Evolutionary conservation across 176 grass and related monocot genomes (phyloP), one percentile per base, ranked within the genome.

Genomic region (Zoysia pacifica): DNA sequence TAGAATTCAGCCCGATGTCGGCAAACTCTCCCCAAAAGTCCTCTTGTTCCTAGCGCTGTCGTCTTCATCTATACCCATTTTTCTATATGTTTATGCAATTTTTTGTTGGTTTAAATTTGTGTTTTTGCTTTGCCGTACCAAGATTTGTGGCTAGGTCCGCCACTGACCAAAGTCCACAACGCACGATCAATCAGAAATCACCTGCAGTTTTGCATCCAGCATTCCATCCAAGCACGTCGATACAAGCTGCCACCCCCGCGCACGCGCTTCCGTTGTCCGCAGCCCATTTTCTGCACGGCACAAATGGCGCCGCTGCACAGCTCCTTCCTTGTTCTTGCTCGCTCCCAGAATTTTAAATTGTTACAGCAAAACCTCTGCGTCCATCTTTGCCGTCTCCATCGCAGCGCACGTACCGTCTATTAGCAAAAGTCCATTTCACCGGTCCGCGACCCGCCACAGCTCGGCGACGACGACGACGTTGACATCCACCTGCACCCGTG

Each of bases 311-410:
- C 2, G 14, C 44, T 70, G 68, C 39, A 8, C 52, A 44, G 18
- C 40, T 15, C 48, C 12, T 66, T 44, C 19, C 3, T 42, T 38
- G 6, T 18, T 42, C 9, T 41, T 78, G 45, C 52, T 0, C 6
- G 28, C 28, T 28, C 28, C 52, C 38, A 58, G 7, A 12, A 18
- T 18, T 15, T 18, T 43, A 43, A 43, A 28, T 28, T 44, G 18
- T 60, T 18, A 13, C 11, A 16, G 18, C 41, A 60, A 70, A 60
- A 45, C 40, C 72, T 15, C 59, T 60, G 52, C 62, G 2, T 35
- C 3, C 40, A 62, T 47, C 73, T 14, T 79, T 55, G 64, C 64
- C 49, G 63, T 76, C 55, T 61, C 73, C 73, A 60, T 61, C 54
- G 54, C 10, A 44, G 36, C 5, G 8, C 16, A 18, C 5, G 14